Evolutionary conservation across 306 rosid genomes (phyloP), one percentile per base, ranked within the genome.

Genomic region (Acacia acuminata): DNA sequence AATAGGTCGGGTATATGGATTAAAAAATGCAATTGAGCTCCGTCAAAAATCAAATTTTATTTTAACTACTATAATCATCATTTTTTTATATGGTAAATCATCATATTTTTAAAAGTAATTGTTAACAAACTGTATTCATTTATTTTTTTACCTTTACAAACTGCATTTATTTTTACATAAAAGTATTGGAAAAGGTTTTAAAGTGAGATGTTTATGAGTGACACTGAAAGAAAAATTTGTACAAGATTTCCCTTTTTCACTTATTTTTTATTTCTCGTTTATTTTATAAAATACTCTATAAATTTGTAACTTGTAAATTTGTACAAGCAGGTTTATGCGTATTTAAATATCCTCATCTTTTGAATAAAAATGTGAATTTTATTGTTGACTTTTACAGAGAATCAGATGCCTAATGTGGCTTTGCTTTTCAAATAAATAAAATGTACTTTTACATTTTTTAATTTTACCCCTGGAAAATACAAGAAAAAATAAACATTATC

Each of bases 331-430:
- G 12, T 20, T 9, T 55, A 19, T 25, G 60, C 75, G 53, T 65
- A 68, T 72, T 81, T 71, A 58, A 85, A 72, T 72, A 58, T 30
- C 66, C 40, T 77, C 10, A 40, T 76, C 79, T 81, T 84, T 80
- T 61, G 82, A 76, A 45, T 14, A 71, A 70, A 51, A 25, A 61
- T 44, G 51, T 55, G 60, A 81, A 79, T 27, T 27, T 27, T 27
- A 27, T 27, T 56, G 38, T 74, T 81, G 65, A 36, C 67, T 81
- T 85, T 73, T 19, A 38, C 78, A 68, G 45, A 65, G 79, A 85
- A 85, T 78, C 79, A 78, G 88, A 82, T 85, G 75, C 79, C 73
- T 72, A 68, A 68, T 20, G 76, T 82, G 73, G 55, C 38, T 53
- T 78, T 73, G n/a, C 32, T 82, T 85, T 78, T 73, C 55, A 72